Base-by-base conservation (phyloP, 2,329 filamentous ascomycete species). In the Furcasterigmium sp. region DNA sequence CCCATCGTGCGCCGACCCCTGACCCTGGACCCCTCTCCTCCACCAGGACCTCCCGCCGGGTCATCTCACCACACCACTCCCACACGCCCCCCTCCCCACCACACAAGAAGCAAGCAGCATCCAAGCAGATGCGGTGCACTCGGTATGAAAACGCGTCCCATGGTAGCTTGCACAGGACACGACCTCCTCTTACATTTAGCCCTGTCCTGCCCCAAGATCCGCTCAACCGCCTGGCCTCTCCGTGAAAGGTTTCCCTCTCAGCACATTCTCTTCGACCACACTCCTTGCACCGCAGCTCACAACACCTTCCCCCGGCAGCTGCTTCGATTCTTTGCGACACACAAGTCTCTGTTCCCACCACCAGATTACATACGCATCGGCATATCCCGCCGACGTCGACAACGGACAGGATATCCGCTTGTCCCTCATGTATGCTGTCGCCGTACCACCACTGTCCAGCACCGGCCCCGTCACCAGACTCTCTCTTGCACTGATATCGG, bases 31-130 rank as follows among this genome's bases (percentile, higher is more conserved):
- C 23, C 23, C 23, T 7, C 23, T 26, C 23, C 23, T 26, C 23
- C 7, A 7, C 23, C 23, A 26, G 11, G 7, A 26, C 11, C 23
- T 7, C 7, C 23, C 23, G 11, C 23, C 11, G 7, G 23, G 23
- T 26, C 23, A 26, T 26, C 23, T 11, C 11, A n/a, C n/a, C n/a
- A n/a, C n/a, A n/a, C 25, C 25, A 8, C 25, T 13, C 25, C 25
- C 25, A 8, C 25, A 8, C 25, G 14, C 29, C 32, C 32, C n/a
- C 15, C 32, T 17, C 32, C 32, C 32, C 32, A 35, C 32, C 32
- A 35, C 32, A 35, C 32, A 35, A 32, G 32, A 35, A 35, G 32
- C 32, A 35, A 35, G 32, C 32, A 35, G 5, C 32, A 35, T 35
- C 32, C 32, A 35, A 35, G 32, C n/a, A 35, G n/a, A 6, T 11